phyloP scores from a whole-genome alignment of 306 rosid genomes.

The Medicago truncatula region MtrunA17r5.0-ANR NC_053045.1:37183001-37183500 shows the following conservation, averaged over 20 bases:
- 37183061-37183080: slow-evolving; percentile 31
- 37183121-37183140: slow-evolving; percentile 94
- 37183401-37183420: slow-evolving; percentile 26
- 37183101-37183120: slow-evolving; percentile 70
- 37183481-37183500: neutral
- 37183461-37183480: neutral
- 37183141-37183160: slow-evolving; percentile 78
- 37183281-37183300: slow-evolving; percentile 40
- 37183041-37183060: neutral
- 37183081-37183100: slow-evolving; percentile 41
- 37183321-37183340: slow-evolving; percentile 26
- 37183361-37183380: slow-evolving; percentile 33
- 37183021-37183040: neutral
- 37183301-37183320: slow-evolving; percentile 17
- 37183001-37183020: neutral
- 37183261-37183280: slow-evolving; percentile 68
- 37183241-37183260: slow-evolving; percentile 63
- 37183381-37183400: slow-evolving; percentile 27
- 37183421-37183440: slow-evolving; percentile 28
- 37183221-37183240: slow-evolving; percentile 67
- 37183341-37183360: slow-evolving; percentile 23
- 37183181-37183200: slow-evolving; percentile 71
- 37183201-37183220: slow-evolving; percentile 58
- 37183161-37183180: slow-evolving; percentile 69
- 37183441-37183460: neutral